phyloP scores from a whole-genome alignment of 768 basidiomycete genomes.

The Macrocybe gigantea region DNA sequence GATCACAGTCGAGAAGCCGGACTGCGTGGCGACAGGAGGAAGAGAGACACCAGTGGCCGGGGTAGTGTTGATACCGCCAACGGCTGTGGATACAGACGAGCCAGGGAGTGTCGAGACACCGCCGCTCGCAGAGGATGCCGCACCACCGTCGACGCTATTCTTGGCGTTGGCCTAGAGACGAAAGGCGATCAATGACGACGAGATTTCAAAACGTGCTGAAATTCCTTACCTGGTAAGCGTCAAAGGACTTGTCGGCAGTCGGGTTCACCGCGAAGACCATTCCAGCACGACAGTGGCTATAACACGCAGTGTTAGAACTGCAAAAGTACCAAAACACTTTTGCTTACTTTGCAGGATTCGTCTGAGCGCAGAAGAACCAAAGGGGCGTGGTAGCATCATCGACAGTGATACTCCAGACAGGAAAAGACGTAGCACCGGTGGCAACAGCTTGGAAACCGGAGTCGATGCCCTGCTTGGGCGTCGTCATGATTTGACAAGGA shows the following conservation, averaged over 20 bases:
- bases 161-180: slow-evolving; percentile 11
- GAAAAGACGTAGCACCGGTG: slow-evolving; percentile 24
- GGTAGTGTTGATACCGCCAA: too few relatives aligned
- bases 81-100: too few relatives aligned
- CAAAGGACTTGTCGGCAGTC: slow-evolving; percentile 38
- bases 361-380: slow-evolving; percentile 62
- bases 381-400: slow-evolving; percentile 39
- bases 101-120: too few relatives aligned
- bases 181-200: background rate
- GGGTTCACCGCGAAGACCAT: slow-evolving; percentile 64
- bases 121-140: too few relatives aligned
- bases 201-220: background rate
- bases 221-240: slow-evolving; percentile 35
- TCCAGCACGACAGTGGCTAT: slow-evolving; percentile 43
- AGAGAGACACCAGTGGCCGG: too few relatives aligned
- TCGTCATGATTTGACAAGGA: slow-evolving; percentile 40
- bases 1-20: too few relatives aligned
- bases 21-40: too few relatives aligned
- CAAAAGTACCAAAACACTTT: background rate
- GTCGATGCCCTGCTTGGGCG: slow-evolving; percentile 33
- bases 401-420: slow-evolving; percentile 42
- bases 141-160: slow-evolving; percentile 6
- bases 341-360: slow-evolving; percentile 17
- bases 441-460: slow-evolving; percentile 45
- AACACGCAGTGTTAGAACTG: background rate